Evolutionary conservation across 345 rosid species (phyloP), one percentile per base, ranked within the genome.

Genomic region (Ceriops decandra): DNA sequence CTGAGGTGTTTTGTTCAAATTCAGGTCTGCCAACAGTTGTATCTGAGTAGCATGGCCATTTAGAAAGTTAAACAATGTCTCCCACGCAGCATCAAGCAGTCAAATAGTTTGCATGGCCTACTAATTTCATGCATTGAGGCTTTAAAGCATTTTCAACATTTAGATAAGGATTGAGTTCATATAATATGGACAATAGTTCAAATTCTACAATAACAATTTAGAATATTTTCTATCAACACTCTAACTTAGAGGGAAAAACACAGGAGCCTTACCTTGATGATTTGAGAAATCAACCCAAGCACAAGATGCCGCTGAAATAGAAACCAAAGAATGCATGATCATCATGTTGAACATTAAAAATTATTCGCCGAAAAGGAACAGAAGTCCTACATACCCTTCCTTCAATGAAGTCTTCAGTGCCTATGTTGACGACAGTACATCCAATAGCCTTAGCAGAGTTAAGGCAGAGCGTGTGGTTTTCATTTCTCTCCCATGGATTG

Each of bases 391-490:
- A 62, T 84, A 95, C 99, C 87, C 99, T 88, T 84, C 99, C 99
- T 87, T 95, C 97, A 75, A 89, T 88, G 67, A 95, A 81, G 47
- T 95, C 99, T 71, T 91, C 88, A 4, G 92, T 91, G 52, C 99
- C 99, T 49, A 95, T 95, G 76, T 95, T 95, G 77, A 95, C 99
- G 8, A 95, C 93, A 2, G 97, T 95, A 79, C 99, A 95, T 60
- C 99, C 99, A 84, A 95, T 89, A 9, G 97, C 99, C 81, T 95
- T 95, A 30, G 96, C 97, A 76, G 99, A 95, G 77, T 95, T 95
- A 66, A 95, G 89, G 63, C 96, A 93, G 26, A 93, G 92, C 16
- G 99, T 91, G 68, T 93, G 98, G 71, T 93, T 93, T 79, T 93
- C 98, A 64, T 93, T 93, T 74, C 97, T 86, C 77, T 95, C 99